Conservation (phyloP, 73 alveolate species). For the Effrenium voratum region DNA sequence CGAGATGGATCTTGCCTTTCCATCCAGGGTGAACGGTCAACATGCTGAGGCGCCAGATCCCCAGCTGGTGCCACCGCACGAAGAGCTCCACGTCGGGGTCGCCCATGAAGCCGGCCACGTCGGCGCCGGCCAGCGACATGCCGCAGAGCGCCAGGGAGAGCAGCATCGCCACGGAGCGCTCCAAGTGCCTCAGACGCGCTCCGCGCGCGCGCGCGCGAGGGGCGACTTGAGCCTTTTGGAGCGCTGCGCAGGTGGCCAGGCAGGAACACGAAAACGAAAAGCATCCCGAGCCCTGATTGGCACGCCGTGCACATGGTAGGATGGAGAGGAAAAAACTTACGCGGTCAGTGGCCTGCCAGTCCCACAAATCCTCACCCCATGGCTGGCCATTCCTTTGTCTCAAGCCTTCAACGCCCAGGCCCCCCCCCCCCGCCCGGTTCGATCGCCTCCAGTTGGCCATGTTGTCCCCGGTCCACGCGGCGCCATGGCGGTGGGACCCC, state of each 20-base stretch:
- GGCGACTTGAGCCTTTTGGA: neutral
- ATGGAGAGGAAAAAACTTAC: no score
- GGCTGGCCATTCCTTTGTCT: neutral
- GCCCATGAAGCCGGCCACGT: slow-evolving; percentile 97
- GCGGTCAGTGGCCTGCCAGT: neutral
- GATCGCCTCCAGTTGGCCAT: slow-evolving; percentile 96
- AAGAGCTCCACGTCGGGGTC: slow-evolving; percentile 96
- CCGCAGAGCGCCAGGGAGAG: slow-evolving; percentile 97
- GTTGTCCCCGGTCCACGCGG: slow-evolving; percentile 95
- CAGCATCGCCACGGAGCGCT: slow-evolving; percentile 96
- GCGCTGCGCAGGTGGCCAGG: neutral
- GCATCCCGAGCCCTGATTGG: no score
- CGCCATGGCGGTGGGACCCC: slow-evolving; percentile 95
- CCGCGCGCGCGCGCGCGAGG: neutral
- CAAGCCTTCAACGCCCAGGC: neutral
- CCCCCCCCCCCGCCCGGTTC: neutral
- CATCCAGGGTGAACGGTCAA: neutral
- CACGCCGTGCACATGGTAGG: no score
- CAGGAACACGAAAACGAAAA: no score
- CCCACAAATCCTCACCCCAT: neutral
- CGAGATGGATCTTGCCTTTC: neutral
- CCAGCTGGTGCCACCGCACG: slow-evolving; percentile 97
- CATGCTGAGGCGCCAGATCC: neutral
- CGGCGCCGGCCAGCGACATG: slow-evolving; percentile 86
- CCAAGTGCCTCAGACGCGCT: slow-evolving; percentile 1